A percentile compares a stretch with the other conserved stretches of the same genome.
Evolutionary conservation across 2,329 filamentous ascomycete genomes (phyloP).

Genomic region (Aspergillus melleus): DNA sequence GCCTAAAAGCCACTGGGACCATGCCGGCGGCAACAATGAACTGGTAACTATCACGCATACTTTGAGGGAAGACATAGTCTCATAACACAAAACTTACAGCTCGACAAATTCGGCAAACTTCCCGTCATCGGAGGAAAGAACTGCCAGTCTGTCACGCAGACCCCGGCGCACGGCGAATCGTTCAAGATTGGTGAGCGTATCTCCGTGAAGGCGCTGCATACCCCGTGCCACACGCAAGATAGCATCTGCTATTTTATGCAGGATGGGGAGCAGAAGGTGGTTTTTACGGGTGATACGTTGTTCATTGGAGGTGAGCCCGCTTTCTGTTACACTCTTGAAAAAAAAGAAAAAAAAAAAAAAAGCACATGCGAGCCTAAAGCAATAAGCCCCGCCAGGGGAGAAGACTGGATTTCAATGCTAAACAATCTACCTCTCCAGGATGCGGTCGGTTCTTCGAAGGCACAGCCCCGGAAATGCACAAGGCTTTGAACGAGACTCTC

Average conservation of each 20-base stretch:
- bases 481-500: constrained; percentile 82
- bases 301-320: constrained; percentile 90
- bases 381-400: too few relatives aligned
- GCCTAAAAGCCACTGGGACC: constrained; percentile 76
- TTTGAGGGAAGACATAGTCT: background rate
- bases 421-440: constrained; percentile 51
- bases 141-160: constrained; percentile 76
- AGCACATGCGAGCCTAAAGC: too few relatives aligned
- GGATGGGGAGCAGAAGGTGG: constrained; percentile 69
- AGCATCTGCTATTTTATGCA: constrained; percentile 95
- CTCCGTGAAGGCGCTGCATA: constrained; percentile 82
- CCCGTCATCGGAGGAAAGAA: constrained; percentile 85
- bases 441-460: constrained; percentile 98
- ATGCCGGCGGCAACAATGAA: constrained; percentile 86
- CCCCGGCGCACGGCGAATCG: constrained; percentile 70
- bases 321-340: too few relatives aligned
- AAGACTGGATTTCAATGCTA: background rate
- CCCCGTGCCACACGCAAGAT: constrained; percentile 96
- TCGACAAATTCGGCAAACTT: constrained; percentile 61
- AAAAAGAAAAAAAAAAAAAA: too few relatives aligned
- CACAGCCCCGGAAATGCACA: constrained; percentile 85
- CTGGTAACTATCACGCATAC: constrained; percentile 54
- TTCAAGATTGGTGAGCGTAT: constrained; percentile 83
- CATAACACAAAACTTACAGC: constrained; percentile 35
- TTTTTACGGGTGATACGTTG: constrained; percentile 95